Conservation (phyloP, 805 yeast species). For the Nakazawaea holstii region DNA sequence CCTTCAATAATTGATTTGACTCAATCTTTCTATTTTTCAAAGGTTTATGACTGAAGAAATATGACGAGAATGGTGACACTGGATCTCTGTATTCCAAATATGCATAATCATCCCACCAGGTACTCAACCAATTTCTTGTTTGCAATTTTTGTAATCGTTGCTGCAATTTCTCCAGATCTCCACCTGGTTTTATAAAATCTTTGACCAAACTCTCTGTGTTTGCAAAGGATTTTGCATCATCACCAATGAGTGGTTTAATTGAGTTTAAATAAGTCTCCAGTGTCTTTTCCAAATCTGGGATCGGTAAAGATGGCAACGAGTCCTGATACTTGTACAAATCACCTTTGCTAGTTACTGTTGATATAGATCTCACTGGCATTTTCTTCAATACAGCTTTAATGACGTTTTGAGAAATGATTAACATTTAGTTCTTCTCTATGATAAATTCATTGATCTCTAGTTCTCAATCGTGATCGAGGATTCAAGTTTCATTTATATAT, state of each 20-base stretch:
- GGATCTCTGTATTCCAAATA: slow-evolving; percentile 90
- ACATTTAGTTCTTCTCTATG: neutral
- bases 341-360: slow-evolving; percentile 36
- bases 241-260: slow-evolving; percentile 60
- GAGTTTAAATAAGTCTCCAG: slow-evolving; percentile 63
- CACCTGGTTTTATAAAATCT: slow-evolving; percentile 58
- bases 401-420: neutral
- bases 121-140: slow-evolving; percentile 81
- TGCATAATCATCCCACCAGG: slow-evolving; percentile 93
- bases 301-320: slow-evolving; percentile 78
- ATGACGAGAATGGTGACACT: slow-evolving; percentile 89
- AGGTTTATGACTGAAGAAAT: slow-evolving; percentile 82
- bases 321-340: slow-evolving; percentile 68
- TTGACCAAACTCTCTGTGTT: slow-evolving; percentile 53
- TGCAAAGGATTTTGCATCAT: slow-evolving; percentile 38
- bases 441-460: neutral
- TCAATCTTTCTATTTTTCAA: slow-evolving; percentile 47
- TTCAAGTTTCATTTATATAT: neutral
- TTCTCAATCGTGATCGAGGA: neutral
- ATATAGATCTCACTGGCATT: slow-evolving; percentile 11
- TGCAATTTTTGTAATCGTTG: slow-evolving; percentile 56
- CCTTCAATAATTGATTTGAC: slow-evolving; percentile 61
- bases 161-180: slow-evolving; percentile 67
- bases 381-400: neutral
- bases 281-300: slow-evolving; percentile 74